Percentiles rank a stretch among this genome's conserved stretches.
These are phyloP conservation scores for Reticulascus tulasneorum DNA, from an alignment of 2,329 filamentous ascomycete genomes.

Conservation along the genomic window DNA sequence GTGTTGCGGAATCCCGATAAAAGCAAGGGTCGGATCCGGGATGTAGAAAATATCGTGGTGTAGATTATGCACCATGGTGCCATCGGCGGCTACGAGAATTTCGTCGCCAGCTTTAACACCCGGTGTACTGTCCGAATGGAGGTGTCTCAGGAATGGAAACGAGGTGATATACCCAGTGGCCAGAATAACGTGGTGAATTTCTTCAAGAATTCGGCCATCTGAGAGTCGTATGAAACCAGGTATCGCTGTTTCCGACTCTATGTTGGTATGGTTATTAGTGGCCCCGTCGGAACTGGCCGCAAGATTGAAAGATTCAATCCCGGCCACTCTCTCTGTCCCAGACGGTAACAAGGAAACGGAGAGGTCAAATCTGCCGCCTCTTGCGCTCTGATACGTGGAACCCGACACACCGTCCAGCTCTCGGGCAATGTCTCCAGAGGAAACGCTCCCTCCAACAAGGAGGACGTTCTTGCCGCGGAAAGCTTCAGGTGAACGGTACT, in stretches of 20 bases:
- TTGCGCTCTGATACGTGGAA: constrained; percentile 46
- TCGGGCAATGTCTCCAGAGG: constrained; percentile 36
- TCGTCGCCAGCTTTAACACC: constrained; percentile 45
- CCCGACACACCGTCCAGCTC: constrained; percentile 32
- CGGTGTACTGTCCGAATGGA: constrained; percentile 33
- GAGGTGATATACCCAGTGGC: constrained; percentile 67
- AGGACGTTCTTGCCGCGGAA: constrained; percentile 52
- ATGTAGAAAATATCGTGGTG: constrained; percentile 72
- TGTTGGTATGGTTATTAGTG: not conserved
- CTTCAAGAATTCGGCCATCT: constrained; percentile 46
- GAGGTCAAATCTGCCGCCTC: constrained; percentile 58
- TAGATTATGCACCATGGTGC: constrained; percentile 61
- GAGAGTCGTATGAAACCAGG: constrained; percentile 48
- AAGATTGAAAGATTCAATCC: constrained; percentile 40
- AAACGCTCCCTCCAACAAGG: constrained; percentile 49
- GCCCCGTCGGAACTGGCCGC: constrained; percentile 25
- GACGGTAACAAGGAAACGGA: constrained; percentile 48
- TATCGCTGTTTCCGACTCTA: constrained; percentile 25
- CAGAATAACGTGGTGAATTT: constrained; percentile 59
- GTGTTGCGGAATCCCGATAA: constrained; percentile 63
- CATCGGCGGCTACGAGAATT: constrained; percentile 58
- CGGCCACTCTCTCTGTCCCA: constrained; percentile 47
- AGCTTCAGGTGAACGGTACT: constrained; percentile 59
- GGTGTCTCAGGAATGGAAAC: constrained; percentile 57
- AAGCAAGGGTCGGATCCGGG: constrained; percentile 57